Evolutionary conservation across 1,139 yeast species (phyloP).

Genomic region (Diutina catenulata): DNA sequence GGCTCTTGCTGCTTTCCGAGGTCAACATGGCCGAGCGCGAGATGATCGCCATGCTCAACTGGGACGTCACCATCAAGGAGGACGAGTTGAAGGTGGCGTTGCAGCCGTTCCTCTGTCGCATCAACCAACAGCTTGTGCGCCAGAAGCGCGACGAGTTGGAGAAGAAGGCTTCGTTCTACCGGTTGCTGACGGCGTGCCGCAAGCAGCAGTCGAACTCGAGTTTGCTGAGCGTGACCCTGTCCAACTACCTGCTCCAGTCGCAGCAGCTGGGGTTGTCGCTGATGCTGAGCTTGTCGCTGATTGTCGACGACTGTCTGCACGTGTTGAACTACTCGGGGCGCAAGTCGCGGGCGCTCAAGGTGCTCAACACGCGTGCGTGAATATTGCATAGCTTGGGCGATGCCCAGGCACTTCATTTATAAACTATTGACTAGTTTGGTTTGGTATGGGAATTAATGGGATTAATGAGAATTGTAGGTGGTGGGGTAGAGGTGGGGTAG

Average conservation of each 20-base stretch:
- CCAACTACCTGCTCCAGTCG: background rate
- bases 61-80: conserved; percentile 66
- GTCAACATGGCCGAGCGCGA: conserved; percentile 90
- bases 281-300: conserved; percentile 4
- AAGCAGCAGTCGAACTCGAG: conserved; percentile 1
- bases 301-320: conserved; percentile 2
- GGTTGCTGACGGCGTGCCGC: conserved; percentile 1
- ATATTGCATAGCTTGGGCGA: too few relatives aligned
- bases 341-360: conserved; percentile 1
- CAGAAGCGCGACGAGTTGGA: background rate
- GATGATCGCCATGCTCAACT: conserved; percentile 64
- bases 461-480: background rate
- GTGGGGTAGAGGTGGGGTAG: background rate
- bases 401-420: too few relatives aligned
- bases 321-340: conserved; percentile 1
- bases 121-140: conserved; percentile 23
- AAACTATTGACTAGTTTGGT: too few relatives aligned
- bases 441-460: background rate
- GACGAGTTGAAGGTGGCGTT: conserved; percentile 59
- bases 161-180: conserved; percentile 5
- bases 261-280: conserved; percentile 4
- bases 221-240: background rate
- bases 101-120: conserved; percentile 66
- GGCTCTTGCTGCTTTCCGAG: conserved; percentile 62
- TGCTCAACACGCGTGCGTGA: conserved; percentile 1